Evolutionary conservation across 352 stramenopile genomes (phyloP), one percentile per base, ranked within the genome.

Genomic region (Globisporangium paddicum): DNA sequence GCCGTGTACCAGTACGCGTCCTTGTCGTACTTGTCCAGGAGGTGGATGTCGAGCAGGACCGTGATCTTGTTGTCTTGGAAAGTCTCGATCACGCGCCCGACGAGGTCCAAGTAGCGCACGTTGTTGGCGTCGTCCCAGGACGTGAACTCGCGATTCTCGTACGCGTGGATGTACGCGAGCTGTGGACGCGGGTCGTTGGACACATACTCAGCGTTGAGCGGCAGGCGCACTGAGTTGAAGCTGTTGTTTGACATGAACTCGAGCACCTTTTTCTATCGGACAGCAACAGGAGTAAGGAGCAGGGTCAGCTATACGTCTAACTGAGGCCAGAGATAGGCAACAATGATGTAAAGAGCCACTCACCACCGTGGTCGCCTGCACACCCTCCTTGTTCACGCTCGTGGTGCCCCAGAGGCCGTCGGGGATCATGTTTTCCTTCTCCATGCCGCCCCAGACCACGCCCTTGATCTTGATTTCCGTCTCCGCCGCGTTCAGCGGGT

Each of bases 1-100:
- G 74, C 67, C 10, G 77, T 87, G 72, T 89, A 89, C 79, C 79
- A 87, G 53, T 68, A 86, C 19, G 73, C 77, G 51, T 87, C 79
- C 42, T 83, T 58, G 14, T 68, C 52, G 57, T 86, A 79, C 40
- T 75, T 77, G 54, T 63, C 66, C 10, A 87, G 62, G 18, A 74
- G 55, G 60, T 88, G 75, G 25, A 90, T 77, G 58, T 88, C 76
- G 25, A 90, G 60, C 28, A 90, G 55, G 13, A 90, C 75, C 21
- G 63, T 77, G 26, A 88, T 55, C 28, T 77, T 67, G 2, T 68
- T 59, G 48, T 82, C 60, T 58, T 81, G 72, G n/a, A 90, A 62
- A 2, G 72, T 79, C 46, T 86, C 63, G 34, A 87, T 64, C 14
- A 90, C 55, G 6, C 78, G 74, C 5, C 65, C 71, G n/a, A 90